phyloP scores from a whole-genome alignment of 106 monocot genomes.

The Dendrobium huoshanense region DNA sequence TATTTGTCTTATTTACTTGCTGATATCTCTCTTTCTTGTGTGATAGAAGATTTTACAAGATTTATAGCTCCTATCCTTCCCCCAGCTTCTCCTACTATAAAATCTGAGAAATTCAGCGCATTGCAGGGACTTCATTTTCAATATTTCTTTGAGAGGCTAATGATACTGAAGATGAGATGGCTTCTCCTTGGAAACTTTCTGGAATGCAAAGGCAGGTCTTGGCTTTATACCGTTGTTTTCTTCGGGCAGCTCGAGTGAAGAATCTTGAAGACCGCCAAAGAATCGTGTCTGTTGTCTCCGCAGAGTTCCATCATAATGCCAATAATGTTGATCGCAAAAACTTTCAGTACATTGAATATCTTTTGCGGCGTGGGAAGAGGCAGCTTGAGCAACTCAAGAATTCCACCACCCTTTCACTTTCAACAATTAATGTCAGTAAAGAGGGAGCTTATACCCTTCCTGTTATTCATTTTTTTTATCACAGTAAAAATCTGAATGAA shows the following conservation, averaged over 20 bases:
- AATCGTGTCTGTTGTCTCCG: slow-evolving; percentile 58
- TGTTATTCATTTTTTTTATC: neutral
- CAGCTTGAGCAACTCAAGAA: slow-evolving; percentile 82
- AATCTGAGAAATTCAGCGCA: neutral
- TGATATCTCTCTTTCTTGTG: neutral
- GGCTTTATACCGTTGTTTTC: slow-evolving; percentile 53
- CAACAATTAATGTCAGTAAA: slow-evolving; percentile 25
- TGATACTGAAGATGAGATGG: slow-evolving; percentile 26
- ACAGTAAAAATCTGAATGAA: too few species aligned
- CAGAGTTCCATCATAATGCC: slow-evolving; percentile 73
- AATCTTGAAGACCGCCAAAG: slow-evolving; percentile 49
- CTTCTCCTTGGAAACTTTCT: slow-evolving; percentile 39
- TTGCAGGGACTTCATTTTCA: neutral
- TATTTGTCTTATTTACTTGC: neutral
- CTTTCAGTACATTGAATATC: slow-evolving; percentile 76
- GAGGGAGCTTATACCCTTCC: neutral
- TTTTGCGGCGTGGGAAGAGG: slow-evolving; percentile 70
- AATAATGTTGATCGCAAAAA: slow-evolving; percentile 66
- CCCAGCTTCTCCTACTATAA: neutral
- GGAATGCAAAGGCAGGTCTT: slow-evolving; percentile 90
- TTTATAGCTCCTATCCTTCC: too few species aligned
- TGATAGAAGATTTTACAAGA: too few species aligned
- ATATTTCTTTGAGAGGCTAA: neutral
- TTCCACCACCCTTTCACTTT: slow-evolving; percentile 51
- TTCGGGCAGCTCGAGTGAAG: slow-evolving; percentile 68